A percentile compares a stretch with the other conserved stretches of the same genome.
Evolutionary conservation across 768 basidiomycete genomes (phyloP).

Genomic region (Arthromyces matolae): DNA sequence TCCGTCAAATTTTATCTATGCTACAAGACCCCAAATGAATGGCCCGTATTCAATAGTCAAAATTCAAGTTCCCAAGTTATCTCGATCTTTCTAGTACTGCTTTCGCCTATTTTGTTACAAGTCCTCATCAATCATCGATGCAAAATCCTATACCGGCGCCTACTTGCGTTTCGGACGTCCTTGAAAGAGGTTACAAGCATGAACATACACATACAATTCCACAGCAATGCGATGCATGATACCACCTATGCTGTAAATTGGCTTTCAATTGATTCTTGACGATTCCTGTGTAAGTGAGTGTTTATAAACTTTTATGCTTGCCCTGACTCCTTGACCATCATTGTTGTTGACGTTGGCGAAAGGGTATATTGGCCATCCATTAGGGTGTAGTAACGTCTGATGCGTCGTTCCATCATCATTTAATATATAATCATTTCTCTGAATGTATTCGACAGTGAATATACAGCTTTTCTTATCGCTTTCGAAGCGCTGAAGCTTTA

Average conservation of each 20-base stretch:
- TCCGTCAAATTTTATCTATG: conserved; percentile 30
- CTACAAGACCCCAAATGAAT: conserved; percentile 42
- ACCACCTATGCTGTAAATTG: too few species aligned
- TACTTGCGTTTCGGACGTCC: conserved; percentile 16
- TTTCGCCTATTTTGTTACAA: conserved; percentile 46
- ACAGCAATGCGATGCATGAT: conserved; percentile 3
- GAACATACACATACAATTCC: conserved; percentile 13
- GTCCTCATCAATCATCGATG: conserved; percentile 26
- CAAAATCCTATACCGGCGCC: conserved; percentile 16
- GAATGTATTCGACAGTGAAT: conserved; percentile 8
- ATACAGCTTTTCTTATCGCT: neutral
- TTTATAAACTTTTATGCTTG: conserved; percentile 5
- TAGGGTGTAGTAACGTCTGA: neutral
- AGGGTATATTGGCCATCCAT: conserved; percentile 2
- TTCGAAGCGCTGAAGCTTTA: too few species aligned
- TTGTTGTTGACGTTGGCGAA: neutral
- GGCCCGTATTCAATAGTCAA: conserved; percentile 50
- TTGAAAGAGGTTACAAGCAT: conserved; percentile 15
- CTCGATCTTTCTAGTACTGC: conserved; percentile 53
- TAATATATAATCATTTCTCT: neutral
- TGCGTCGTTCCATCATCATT: neutral
- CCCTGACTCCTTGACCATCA: conserved; percentile 8
- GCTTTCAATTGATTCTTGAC: too few species aligned
- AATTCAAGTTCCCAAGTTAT: conserved; percentile 68
- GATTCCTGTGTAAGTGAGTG: conserved; percentile 8